Conservation (phyloP, 1,284 basidiomycete species). For the Neolentinus lepideus region DNA sequence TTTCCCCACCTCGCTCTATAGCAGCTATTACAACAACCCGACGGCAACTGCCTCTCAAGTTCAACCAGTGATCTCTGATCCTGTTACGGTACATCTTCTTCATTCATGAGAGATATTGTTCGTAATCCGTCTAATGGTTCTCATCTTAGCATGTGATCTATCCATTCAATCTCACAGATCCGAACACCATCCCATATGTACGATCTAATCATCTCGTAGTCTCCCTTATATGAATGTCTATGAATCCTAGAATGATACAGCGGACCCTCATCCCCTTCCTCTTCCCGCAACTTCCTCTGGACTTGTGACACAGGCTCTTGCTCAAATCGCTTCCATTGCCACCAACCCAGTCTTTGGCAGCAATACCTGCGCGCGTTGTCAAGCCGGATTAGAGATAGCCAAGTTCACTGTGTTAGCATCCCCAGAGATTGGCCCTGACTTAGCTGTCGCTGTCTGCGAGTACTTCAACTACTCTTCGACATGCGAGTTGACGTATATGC, state of each 20-base stretch:
- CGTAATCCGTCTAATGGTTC: background rate
- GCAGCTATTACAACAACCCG: slow-evolving; percentile 64
- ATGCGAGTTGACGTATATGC: background rate
- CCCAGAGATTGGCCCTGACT: slow-evolving; percentile 51
- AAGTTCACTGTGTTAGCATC: slow-evolving; percentile 64
- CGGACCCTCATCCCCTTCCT: slow-evolving; percentile 62
- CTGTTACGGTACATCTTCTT: slow-evolving; percentile 40
- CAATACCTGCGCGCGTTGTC: slow-evolving; percentile 55
- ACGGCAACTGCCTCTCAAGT: slow-evolving; percentile 61
- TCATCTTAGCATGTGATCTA: slow-evolving; percentile 43
- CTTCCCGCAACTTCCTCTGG: slow-evolving; percentile 35
- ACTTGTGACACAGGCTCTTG: slow-evolving; percentile 42
- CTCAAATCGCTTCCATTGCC: slow-evolving; percentile 47
- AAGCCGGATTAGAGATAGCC: slow-evolving; percentile 50
- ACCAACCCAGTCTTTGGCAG: slow-evolving; percentile 40
- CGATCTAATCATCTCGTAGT: background rate
- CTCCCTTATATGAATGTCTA: background rate
- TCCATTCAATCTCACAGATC: slow-evolving; percentile 51
- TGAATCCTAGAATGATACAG: slow-evolving; percentile 38
- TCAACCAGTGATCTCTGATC: slow-evolving; percentile 66
- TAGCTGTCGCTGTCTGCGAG: slow-evolving; percentile 57
- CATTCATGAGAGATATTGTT: background rate
- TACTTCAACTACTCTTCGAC: slow-evolving; percentile 38
- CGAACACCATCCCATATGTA: slow-evolving; percentile 45
- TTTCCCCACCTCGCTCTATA: slow-evolving; percentile 58